Evolutionary conservation across 306 rosid species (phyloP), one percentile per base, ranked within the genome.

Genomic region (Vigna angularis): DNA sequence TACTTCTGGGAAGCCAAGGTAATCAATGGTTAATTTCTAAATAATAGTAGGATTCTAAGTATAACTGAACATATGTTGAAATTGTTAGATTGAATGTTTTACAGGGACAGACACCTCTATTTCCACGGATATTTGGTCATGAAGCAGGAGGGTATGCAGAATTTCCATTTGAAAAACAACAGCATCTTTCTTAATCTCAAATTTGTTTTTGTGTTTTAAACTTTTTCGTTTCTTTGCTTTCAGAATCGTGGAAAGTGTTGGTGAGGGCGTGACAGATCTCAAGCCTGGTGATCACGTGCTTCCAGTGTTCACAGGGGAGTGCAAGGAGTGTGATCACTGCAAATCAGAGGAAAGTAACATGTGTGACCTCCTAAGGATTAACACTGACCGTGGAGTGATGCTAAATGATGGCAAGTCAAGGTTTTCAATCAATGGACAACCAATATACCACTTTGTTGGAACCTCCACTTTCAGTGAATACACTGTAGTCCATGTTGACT

Each of bases 281-380:
- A 64, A 80, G 38, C 53, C 45, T 0, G 85, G 87, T 4, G 87
- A 86, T 79, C 86, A 86, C 14, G 89, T 86, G 38, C 87, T 86
- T 10, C 79, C 83, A 1, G 87, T 86, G 1, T 86, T 86, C 87
- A 86, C 81, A 0, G 87, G 87, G 34, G 85, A 86, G 75, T 86
- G 89, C 13, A 74, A 61, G 62, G 76, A 83, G 44, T 83, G 89
- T 74, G 44, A 9, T 0, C 87, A 83, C 9, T 86, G 89, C 71
- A 86, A 83, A 53, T 86, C 83, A 8, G 80, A 80, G 36, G 89
- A 86, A 64, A 83, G 89, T 79, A 83, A 86, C 28, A 73, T 83
- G 87, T 86, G 89, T 55, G 78, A 83, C 70, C 61, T 86, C n/a
- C 51, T 83, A n/a, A 86, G 87, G 77, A 83, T 86, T 10, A 86